Evolutionary conservation across 305 asterid species (phyloP).

Genomic region (Ruellia speciosa): DNA sequence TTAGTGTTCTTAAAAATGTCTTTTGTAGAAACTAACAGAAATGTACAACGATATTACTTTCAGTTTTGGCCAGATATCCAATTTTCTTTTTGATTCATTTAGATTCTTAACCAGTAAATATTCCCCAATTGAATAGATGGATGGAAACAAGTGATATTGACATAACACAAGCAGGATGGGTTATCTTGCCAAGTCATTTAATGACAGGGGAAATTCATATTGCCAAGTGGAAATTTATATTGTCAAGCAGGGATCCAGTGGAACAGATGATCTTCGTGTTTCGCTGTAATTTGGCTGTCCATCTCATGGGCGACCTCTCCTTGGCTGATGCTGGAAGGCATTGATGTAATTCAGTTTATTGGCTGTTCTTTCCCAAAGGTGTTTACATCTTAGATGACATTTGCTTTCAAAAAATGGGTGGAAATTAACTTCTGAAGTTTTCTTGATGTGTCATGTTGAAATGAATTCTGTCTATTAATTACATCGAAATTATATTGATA

Average conservation of each 20-base stretch:
- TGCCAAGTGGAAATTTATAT: neutral
- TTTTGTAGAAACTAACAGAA: neutral
- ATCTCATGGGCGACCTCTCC: too few species aligned
- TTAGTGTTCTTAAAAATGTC: too few species aligned
- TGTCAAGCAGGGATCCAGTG: too few species aligned
- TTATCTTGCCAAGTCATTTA: neutral
- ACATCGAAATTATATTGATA: neutral
- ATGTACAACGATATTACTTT: neutral
- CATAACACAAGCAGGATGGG: too few species aligned
- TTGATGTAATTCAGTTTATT: too few species aligned
- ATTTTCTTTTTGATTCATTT: neutral
- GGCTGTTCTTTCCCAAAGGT: too few species aligned
- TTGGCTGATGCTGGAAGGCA: too few species aligned
- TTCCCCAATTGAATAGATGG: neutral
- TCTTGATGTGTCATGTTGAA: neutral
- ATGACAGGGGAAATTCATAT: neutral
- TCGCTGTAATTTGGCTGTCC: too few species aligned
- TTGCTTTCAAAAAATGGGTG: too few species aligned
- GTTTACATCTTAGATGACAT: too few species aligned
- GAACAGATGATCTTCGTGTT: too few species aligned
- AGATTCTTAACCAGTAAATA: neutral
- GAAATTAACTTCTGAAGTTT: conserved; percentile 1
- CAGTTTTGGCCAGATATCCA: neutral
- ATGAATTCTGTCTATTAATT: neutral
- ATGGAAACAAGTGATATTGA: neutral